Evolutionary conservation across 106 monocot species (phyloP).

Genomic region (Acanthochlamys bracteata): DNA sequence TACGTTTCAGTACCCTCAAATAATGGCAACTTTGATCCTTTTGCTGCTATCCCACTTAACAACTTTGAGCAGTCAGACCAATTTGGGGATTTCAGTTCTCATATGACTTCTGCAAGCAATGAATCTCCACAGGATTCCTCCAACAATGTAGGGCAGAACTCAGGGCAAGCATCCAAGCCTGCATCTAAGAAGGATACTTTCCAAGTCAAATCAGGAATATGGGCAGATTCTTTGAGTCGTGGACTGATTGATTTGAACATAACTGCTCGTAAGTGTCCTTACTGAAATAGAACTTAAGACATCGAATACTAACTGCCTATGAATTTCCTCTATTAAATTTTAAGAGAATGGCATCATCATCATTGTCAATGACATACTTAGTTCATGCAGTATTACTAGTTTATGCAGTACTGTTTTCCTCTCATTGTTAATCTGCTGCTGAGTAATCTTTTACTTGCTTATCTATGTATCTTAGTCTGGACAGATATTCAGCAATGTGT

Average conservation of each 20-base stretch:
- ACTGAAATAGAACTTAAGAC: no score
- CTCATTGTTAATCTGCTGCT: no score
- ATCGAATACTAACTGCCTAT: no score
- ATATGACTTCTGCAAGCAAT: slow-evolving; percentile 31
- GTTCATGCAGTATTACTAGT: no score
- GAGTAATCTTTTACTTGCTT: no score
- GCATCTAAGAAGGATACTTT: slow-evolving; percentile 27
- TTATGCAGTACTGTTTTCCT: no score
- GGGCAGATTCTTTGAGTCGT: slow-evolving; percentile 95
- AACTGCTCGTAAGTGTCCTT: slow-evolving; percentile 61
- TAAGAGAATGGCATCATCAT: no score
- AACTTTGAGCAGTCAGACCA: slow-evolving; percentile 47
- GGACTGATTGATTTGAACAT: slow-evolving; percentile 89
- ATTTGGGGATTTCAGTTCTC: slow-evolving; percentile 64
- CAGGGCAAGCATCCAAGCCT: slow-evolving; percentile 11
- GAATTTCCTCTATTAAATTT: no score
- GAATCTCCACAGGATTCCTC: slow-evolving; percentile 9
- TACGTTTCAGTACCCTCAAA: slow-evolving; percentile 14
- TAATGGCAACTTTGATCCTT: slow-evolving; percentile 45
- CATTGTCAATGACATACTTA: no score
- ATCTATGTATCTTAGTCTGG: no score
- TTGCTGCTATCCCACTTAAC: slow-evolving; percentile 53
- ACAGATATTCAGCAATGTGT: no score
- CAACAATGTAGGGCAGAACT: slow-evolving; percentile 12
- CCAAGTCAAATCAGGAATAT: slow-evolving; percentile 89